Evolutionary conservation across 257 asterid genomes (phyloP).

Genomic region (Ehretia macrophylla): DNA sequence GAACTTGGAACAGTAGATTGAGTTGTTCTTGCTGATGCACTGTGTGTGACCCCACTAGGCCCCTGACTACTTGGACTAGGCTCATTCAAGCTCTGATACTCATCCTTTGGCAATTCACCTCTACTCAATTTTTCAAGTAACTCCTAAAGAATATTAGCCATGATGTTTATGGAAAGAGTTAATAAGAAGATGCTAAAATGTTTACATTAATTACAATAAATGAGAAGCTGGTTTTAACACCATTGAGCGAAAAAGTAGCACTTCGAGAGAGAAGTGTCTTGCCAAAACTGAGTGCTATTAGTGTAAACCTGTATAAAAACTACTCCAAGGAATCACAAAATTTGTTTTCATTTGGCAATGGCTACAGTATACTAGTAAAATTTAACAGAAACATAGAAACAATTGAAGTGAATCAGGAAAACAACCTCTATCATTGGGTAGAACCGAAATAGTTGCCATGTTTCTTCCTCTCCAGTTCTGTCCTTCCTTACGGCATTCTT

Average conservation of each 20-base stretch:
- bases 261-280: no score
- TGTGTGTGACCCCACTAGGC: slow-evolving; percentile 32
- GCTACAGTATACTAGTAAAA: neutral
- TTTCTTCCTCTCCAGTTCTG: slow-evolving; percentile 81
- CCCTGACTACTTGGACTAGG: slow-evolving; percentile 30
- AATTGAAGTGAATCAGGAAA: neutral
- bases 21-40: slow-evolving; percentile 38
- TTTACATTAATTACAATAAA: no score
- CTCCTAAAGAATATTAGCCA: slow-evolving; percentile 43
- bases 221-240: no score
- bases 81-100: slow-evolving; percentile 66
- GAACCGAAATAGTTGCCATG: slow-evolving; percentile 87
- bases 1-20: slow-evolving; percentile 60
- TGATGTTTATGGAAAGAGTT: neutral
- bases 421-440: slow-evolving; percentile 87
- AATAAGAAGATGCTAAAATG: no score
- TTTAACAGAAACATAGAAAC: neutral
- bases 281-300: no score
- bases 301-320: no score
- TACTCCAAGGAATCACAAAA: no score
- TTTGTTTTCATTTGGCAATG: no score
- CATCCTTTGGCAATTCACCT: slow-evolving; percentile 76
- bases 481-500: slow-evolving; percentile 87
- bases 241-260: no score
- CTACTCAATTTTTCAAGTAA: slow-evolving; percentile 71